Evolutionary conservation across 2,329 filamentous ascomycete genomes (phyloP), one percentile per base, ranked within the genome.

Genomic region (Hypoxylon sp.): DNA sequence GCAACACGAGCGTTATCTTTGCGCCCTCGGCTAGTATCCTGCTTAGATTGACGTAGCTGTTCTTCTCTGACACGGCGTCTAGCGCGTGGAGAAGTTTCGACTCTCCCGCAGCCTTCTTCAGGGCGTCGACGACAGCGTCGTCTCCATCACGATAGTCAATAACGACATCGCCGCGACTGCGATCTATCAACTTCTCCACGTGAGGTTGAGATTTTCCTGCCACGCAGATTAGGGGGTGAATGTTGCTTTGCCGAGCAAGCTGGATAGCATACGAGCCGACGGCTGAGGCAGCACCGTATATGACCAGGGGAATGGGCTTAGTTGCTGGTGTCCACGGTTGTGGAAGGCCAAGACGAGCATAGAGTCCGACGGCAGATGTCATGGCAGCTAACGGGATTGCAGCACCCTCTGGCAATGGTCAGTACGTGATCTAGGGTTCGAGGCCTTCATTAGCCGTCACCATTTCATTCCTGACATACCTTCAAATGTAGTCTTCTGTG

Each of bases 221-320:
- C 6, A 90, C 79, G 62, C 81, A 82, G 65, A 90, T 86, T 44
- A 90, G 75, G 0, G 87, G 88, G 73, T 89, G 85, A 63, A 90
- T 85, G 71, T 86, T 85, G 61, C 80, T 81, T 7, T 77, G 76
- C 4, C 67, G 70, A 10, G 85, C 85, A 15, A 89, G 78, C 72
- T 90, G 85, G 44, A 89, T 75, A 0, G 82, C 82, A 69, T 85
- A 89, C 4, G 83, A 76, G 6, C 87, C 87, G 1, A 89, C 86
- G 0, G 87, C 81, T 0, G 82, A 82, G 0, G 84, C 79, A 0
- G 80, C 84, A 22, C 85, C 83, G 74, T 88, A 88, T 61, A 87
- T 80, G 48, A 87, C 73, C 4, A 78, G 73, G 4, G 78, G 78
- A 4, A 63, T 71, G 1, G 71, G 15, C 20, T 73, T 71, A 0